Base-by-base conservation (phyloP, 345 rosid genomes). In the Iberis pinnata region DNA sequence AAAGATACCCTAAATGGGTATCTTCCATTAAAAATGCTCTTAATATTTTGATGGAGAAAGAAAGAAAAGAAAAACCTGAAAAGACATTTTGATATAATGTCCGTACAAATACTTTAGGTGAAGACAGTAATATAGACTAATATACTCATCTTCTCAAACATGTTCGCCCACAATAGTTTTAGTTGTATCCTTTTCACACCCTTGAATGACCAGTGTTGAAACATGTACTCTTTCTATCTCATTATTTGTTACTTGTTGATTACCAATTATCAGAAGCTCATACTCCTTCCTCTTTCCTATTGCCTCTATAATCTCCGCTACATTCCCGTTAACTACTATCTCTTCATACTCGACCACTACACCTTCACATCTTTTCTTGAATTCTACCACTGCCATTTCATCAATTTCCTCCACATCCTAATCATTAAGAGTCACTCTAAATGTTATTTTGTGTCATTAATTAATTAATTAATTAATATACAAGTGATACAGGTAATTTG, bases 261-360 rank as follows among this genome's bases (percentile, higher is more conserved):
- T 80, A 0, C 90, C 95, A 0, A 77, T 79, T 1, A 86, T 68
- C 14, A 79, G 8, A 18, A 83, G 84, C 37, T 77, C 81, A 41
- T 71, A 79, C 19, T 74, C 84, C 13, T 65, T 56, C 37, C 79
- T 76, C 48, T 53, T 73, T 6, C 80, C 90, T 11, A 73, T 58
- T 2, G 46, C 43, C 41, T 43, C 22, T 4, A 76, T 26, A 8
- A 74, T 76, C 8, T 63, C 76, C 27, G 58, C 86, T 1, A 66
- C 29, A 26, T 65, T 38, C 70, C 76, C 75, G 46, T 41, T 49
- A 0, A 57, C 55, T 26, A 13, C 60, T 47, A 53, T 76, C 63
- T 78, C 83, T 43, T 7, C 45, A 58, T 69, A 80, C 18, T 60
- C 74, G 9, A 58, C 73, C 49, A 18, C 20, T 5, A 60, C 72